Conservation (phyloP, 2,329 filamentous ascomycete genomes). For the Chalaropsis ovoidea region DNA sequence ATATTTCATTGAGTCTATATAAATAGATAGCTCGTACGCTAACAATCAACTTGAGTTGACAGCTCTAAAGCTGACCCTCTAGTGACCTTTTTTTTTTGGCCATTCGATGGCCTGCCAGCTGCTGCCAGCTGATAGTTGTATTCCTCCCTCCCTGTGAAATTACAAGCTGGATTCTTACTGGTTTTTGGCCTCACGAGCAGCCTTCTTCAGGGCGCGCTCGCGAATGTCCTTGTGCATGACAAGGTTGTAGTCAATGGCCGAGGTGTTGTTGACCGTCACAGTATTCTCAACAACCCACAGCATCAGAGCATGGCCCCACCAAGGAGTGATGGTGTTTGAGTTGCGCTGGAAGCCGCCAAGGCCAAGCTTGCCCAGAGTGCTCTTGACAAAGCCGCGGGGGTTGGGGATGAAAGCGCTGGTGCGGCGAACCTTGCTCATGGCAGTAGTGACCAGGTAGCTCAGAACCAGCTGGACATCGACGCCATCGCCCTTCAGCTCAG, state of each 20-base stretch:
- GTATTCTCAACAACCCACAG: constrained; percentile 65
- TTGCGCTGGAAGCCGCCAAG: constrained; percentile 62
- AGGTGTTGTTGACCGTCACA: constrained; percentile 40
- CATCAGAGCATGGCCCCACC: constrained; percentile 84
- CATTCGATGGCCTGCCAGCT: not conserved
- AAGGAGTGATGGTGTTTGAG: constrained; percentile 78
- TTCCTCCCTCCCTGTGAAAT: not conserved
- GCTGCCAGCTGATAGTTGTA: not conserved
- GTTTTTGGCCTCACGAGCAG: constrained; percentile 71
- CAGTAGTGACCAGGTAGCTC: constrained; percentile 84
- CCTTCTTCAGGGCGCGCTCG: constrained; percentile 71
- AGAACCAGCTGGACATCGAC: constrained; percentile 87
- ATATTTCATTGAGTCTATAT: too few species aligned
- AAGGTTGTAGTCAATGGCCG: constrained; percentile 43
- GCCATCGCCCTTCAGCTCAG: constrained; percentile 69
- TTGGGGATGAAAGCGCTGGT: constrained; percentile 68
- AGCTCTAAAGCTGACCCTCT: not conserved
- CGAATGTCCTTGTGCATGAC: constrained; percentile 76
- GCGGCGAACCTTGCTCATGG: constrained; percentile 92
- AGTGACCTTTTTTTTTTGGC: not conserved
- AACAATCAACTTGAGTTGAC: not conserved
- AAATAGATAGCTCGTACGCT: too few species aligned
- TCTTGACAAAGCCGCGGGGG: constrained; percentile 69
- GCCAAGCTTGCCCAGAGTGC: constrained; percentile 71
- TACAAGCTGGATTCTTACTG: constrained; percentile 11